Base-by-base conservation (phyloP, 2,329 filamentous ascomycete genomes). In the Sporothrix curviconia region DNA sequence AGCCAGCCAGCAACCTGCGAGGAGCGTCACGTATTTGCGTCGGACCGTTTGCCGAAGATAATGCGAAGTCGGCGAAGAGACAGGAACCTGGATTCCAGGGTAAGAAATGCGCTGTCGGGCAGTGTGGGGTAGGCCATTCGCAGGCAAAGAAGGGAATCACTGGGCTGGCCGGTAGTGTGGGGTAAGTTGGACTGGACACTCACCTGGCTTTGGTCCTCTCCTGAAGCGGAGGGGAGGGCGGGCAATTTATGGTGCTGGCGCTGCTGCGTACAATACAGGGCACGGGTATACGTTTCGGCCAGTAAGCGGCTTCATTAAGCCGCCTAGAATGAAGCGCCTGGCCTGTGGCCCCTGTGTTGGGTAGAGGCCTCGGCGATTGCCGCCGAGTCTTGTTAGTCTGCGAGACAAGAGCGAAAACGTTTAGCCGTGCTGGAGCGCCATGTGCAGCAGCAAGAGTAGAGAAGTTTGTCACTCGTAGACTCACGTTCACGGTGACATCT, bases 301-400 rank as follows among this genome's bases (percentile, higher is more conserved):
- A 57, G 43, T 14, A 12, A n/a, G 32, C 55, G 58, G 58, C 55
- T 47, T 53, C 50, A 55, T 49, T 15, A 22, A 24, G 49, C 56
- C 58, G 53, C 25, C 28, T 6, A 6, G 28, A 5, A 5, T 32
- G 28, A 11, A 11, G 6, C 28, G 6, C 6, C 28, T 32, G 6
- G 28, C 25, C 22, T 37, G 9, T 17, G 30, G 14, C 37, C 9
- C 43, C 30, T 30, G 47, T 54, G 12, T 25, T 37, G 47, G 32
- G 32, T 30, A 32, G 25, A 22, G 24, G 51, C 37, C 51, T 42
- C 28, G 17, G 51, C 28, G 51, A 43, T 8, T 43, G 51, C 25
- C 24, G 24, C 12, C 28, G 42, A 24, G 44, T 34, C 47, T 19
- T 52, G 34, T 32, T 52, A 32, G 36, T 32, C 24, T 52, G 50